Evolutionary conservation across 345 rosid species (phyloP).

Genomic region (Hevea brasiliensis): DNA sequence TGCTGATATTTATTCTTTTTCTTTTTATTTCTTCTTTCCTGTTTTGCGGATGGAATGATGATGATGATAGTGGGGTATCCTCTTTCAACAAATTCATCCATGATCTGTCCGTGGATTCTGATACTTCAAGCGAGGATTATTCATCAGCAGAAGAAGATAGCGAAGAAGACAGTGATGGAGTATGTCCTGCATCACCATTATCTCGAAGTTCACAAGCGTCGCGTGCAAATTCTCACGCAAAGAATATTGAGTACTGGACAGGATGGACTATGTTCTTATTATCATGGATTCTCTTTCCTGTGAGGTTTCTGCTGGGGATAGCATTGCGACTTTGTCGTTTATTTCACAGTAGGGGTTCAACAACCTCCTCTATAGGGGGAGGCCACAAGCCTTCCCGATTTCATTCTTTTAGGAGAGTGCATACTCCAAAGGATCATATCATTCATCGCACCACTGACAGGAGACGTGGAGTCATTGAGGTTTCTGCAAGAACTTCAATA

Average conservation of each 20-base stretch:
- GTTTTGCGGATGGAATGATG: neutral
- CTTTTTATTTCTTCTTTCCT: neutral
- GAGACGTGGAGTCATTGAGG: constrained; percentile 99
- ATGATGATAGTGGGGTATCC: constrained; percentile 72
- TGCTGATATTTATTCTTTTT: neutral
- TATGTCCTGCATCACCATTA: constrained; percentile 61
- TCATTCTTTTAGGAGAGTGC: constrained; percentile 40
- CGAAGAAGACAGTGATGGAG: too few species aligned
- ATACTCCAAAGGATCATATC: constrained; percentile 56
- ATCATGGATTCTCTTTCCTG: constrained; percentile 69
- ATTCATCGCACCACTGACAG: constrained; percentile 74
- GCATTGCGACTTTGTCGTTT: constrained; percentile 43
- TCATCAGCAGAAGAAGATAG: constrained; percentile 77
- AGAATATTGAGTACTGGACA: constrained; percentile 37
- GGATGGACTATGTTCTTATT: constrained; percentile 54
- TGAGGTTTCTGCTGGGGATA: constrained; percentile 53
- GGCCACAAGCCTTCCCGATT: constrained; percentile 37
- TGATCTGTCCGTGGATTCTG: constrained; percentile 78
- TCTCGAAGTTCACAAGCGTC: constrained; percentile 72
- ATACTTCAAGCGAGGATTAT: constrained; percentile 66
- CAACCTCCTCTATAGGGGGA: constrained; percentile 33
- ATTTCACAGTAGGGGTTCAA: constrained; percentile 34
- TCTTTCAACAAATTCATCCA: constrained; percentile 93
- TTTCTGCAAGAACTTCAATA: constrained; percentile 29
- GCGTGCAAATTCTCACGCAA: constrained; percentile 45